Base-by-base conservation (phyloP, 495 filamentous ascomycete genomes). In the Neurospora africana region DNA sequence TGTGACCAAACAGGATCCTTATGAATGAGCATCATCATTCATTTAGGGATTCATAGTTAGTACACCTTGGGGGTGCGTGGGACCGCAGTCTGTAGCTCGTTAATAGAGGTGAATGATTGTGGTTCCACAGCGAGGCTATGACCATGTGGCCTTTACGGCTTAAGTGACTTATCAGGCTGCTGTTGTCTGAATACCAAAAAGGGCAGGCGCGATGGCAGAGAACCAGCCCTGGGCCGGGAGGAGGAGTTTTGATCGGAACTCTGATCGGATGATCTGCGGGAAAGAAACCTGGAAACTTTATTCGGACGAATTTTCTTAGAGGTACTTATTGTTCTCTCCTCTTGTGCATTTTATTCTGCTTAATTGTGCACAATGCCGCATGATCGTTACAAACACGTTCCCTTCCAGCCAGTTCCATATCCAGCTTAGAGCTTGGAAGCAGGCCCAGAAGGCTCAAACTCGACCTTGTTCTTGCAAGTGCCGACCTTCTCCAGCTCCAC, bases 401-500 rank as follows among this genome's bases (percentile, higher is more conserved):
- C 7, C 19, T n/a, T 1, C 5, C 8, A 0, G n/a, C 15, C 9
- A 0, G n/a, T 58, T 58, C 13, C 0, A 65, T 33, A 65, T 33
- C 27, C 53, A 65, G 3, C 73, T 81, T 74, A 84, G 41, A 91
- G 81, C 79, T 88, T 92, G 2, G 89, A 71, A 71, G 80, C 83
- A 6, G 83, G 79, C 2, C 47, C 47, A 79, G 87, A 87, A 11
- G 70, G 15, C 35, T 81, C 82, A 78, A 89, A 92, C 67, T 90
- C 89, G n/a, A 95, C 86, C 70, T 84, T 88, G 81, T 95, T 95
- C 27, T 81, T 82, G 77, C 90, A 91, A 4, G 84, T 88, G 19
- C 93, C 92, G 19, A 95, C 88, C 5, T 85, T 84, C 75, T 94
- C 91, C 2, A 95, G 83, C 33, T 83, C 85, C 53, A 95, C 91